phyloP scores from a whole-genome alignment of 1,284 basidiomycete species.

The Leccinum griseonigrum region DNA sequence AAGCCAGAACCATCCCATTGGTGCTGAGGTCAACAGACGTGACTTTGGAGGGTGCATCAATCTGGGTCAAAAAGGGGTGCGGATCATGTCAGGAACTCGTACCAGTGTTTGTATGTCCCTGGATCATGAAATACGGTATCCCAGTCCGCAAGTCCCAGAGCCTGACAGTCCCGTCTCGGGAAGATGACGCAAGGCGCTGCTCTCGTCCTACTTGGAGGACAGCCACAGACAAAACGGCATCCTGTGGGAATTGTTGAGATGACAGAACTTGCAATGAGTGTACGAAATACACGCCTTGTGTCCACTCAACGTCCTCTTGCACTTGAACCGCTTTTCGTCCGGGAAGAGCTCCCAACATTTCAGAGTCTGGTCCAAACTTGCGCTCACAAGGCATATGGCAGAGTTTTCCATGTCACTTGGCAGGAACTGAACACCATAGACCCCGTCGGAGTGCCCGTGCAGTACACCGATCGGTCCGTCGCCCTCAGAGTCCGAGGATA shows the following conservation, averaged over 20 bases:
- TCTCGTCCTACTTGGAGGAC: constrained; percentile 34
- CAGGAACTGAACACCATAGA: constrained; percentile 33
- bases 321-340: constrained; percentile 24
- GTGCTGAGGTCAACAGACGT: constrained; percentile 86
- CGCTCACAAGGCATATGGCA: constrained; percentile 27
- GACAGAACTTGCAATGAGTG: background rate
- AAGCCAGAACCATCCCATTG: constrained; percentile 74
- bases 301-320: constrained; percentile 30
- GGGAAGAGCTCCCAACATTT: constrained; percentile 31
- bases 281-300: constrained; percentile 22
- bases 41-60: constrained; percentile 43
- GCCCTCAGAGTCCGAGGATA: constrained; percentile 17
- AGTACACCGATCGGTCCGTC: constrained; percentile 23
- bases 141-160: constrained; percentile 34
- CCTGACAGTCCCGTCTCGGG: constrained; percentile 33
- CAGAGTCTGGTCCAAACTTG: constrained; percentile 30
- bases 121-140: constrained; percentile 34
- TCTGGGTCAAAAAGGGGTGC: constrained; percentile 13
- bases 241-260: constrained; percentile 17
- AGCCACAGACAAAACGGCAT: constrained; percentile 32
- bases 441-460: constrained; percentile 29
- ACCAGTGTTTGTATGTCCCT: constrained; percentile 36
- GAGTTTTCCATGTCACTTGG: constrained; percentile 8
- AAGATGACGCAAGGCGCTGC: constrained; percentile 34
- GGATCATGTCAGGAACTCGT: constrained; percentile 24